These are phyloP conservation scores for Epichloe typhina DNA, from an alignment of 2,329 filamentous ascomycete species.

Conservation along the genomic window DNA sequence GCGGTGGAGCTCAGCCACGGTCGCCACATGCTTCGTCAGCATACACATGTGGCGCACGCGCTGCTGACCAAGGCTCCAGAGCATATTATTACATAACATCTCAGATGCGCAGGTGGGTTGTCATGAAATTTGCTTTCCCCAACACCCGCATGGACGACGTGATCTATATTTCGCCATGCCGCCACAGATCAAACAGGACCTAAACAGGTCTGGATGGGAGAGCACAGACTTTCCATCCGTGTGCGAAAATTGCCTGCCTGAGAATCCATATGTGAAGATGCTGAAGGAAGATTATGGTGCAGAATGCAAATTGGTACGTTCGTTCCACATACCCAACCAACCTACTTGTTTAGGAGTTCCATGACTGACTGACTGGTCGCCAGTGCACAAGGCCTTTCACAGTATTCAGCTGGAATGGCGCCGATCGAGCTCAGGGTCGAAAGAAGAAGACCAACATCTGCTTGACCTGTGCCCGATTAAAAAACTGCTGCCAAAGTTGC, in stretches of 20 bases:
- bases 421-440: conserved; percentile 72
- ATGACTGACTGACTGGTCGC: conserved; percentile 5
- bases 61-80: not conserved
- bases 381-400: conserved; percentile 88
- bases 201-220: conserved; percentile 94
- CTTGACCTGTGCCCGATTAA: conserved; percentile 87
- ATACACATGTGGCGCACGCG: not conserved
- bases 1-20: not conserved
- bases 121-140: not conserved
- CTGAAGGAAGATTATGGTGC: conserved; percentile 92
- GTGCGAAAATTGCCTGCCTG: conserved; percentile 84
- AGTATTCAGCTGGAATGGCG: conserved; percentile 81
- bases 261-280: conserved; percentile 98
- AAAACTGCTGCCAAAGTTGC: conserved; percentile 99
- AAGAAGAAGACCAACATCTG: conserved; percentile 94
- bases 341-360: not conserved
- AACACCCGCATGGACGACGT: conserved; percentile 7
- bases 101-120: not conserved
- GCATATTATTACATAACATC: not conserved
- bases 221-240: conserved; percentile 81
- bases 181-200: conserved; percentile 88
- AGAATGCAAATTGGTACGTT: conserved; percentile 55
- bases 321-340: not conserved
- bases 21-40: conserved; percentile 2
- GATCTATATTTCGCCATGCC: conserved; percentile 41